phyloP scores from a whole-genome alignment of 495 filamentous ascomycete species.

The Copromyces sp. region DNA sequence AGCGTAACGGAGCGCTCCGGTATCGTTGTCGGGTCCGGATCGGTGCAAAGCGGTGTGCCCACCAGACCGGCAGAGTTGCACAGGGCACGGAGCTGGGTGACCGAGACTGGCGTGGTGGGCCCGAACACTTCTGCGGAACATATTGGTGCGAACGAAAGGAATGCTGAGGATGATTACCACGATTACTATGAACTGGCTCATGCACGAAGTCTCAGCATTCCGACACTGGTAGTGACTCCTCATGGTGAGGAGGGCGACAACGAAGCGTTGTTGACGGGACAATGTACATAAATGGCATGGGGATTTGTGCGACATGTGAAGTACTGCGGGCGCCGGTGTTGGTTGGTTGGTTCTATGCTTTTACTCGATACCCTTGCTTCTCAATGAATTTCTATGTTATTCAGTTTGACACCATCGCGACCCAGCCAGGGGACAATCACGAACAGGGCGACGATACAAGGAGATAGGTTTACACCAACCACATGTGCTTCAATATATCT shows the following conservation, averaged over 20 bases:
- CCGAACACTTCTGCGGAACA: neutral
- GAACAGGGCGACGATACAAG: neutral
- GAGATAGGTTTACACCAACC: neutral
- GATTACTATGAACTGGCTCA: neutral
- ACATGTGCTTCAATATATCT: neutral
- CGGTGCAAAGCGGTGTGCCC: slow-evolving; percentile 11
- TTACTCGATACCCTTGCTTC: too few species aligned
- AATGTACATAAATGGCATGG: neutral
- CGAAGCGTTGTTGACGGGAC: slow-evolving; percentile 7
- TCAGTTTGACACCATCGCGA: neutral
- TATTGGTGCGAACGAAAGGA: slow-evolving; percentile 1
- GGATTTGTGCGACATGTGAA: too few species aligned
- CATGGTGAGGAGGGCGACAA: slow-evolving; percentile 9
- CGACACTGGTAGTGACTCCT: slow-evolving; percentile 6
- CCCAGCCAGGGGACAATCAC: too few species aligned
- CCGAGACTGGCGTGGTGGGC: slow-evolving; percentile 9
- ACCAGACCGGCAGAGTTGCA: neutral
- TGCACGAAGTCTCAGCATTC: slow-evolving; percentile 4
- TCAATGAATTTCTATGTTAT: too few species aligned
- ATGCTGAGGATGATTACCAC: slow-evolving; percentile 5
- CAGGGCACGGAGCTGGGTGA: slow-evolving; percentile 15
- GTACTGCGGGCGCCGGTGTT: too few species aligned
- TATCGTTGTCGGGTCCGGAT: slow-evolving; percentile 14
- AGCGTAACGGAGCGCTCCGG: neutral
- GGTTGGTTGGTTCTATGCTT: neutral